phyloP scores from a whole-genome alignment of 2,329 filamentous ascomycete species.

The Aspergillus sp. region DNA sequence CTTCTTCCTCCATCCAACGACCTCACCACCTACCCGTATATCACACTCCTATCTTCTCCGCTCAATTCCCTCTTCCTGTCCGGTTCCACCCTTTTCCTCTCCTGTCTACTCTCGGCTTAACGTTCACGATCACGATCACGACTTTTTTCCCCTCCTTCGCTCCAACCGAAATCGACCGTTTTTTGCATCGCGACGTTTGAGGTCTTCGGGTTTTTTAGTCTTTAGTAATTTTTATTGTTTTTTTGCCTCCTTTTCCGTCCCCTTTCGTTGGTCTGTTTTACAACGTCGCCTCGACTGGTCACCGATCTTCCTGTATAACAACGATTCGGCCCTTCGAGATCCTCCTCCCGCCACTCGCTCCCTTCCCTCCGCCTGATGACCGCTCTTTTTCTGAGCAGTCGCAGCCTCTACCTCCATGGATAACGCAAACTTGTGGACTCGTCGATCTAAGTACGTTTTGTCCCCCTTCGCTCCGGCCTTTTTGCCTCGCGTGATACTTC shows the following conservation, averaged over 20 bases:
- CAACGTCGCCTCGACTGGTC: background rate
- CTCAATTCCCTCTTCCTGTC: background rate
- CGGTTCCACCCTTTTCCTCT: background rate
- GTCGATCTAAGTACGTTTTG: slow-evolving; percentile 46
- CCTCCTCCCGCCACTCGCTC: slow-evolving; percentile 20
- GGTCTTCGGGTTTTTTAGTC: slow-evolving; percentile 6
- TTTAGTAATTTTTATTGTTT: slow-evolving; percentile 1
- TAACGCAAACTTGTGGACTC: slow-evolving; percentile 52
- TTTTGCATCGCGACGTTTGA: slow-evolving; percentile 4
- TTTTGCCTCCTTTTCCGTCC: slow-evolving; percentile 8
- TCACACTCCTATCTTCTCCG: background rate
- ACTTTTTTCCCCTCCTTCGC: slow-evolving; percentile 17
- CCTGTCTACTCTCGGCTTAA: slow-evolving; percentile 1
- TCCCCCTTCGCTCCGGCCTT: no score
- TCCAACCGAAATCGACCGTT: slow-evolving; percentile 2
- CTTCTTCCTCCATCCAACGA: no score
- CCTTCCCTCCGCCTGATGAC: slow-evolving; percentile 31
- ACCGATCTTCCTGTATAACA: slow-evolving; percentile 5
- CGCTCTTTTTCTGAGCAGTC: slow-evolving; percentile 36
- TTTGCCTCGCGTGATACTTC: background rate
- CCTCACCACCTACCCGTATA: background rate
- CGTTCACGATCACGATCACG: slow-evolving; percentile 25
- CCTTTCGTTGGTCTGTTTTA: background rate
- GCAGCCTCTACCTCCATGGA: slow-evolving; percentile 43
- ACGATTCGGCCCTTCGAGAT: background rate